Evolutionary conservation across 2,329 filamentous ascomycete genomes (phyloP), one percentile per base, ranked within the genome.

Genomic region (Alternaria sp.): DNA sequence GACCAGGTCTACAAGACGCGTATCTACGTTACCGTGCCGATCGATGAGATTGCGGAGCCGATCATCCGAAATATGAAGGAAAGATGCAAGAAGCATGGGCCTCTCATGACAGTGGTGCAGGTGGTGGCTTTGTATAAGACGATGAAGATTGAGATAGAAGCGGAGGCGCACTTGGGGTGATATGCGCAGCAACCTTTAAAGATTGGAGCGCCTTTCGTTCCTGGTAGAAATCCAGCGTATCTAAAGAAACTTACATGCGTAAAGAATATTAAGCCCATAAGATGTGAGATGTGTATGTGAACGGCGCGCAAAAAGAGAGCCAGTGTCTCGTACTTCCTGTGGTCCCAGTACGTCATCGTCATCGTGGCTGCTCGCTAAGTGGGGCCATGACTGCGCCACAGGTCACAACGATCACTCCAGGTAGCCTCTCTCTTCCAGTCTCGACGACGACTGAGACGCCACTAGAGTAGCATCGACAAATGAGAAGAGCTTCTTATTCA

Each of bases 1-100:
- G 71, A 76, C 10, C 84, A 88, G 63, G 85, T 88, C 0, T 77
- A 75, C 59, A 75, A 72, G 26, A 46, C 68, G 5, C 61, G 71
- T 1, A 26, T 71, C 1, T 75, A 72, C 26, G 60, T 70, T n/a
- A 68, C 65, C 3, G 58, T 64, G 2, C 47, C 65, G 5, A 57
- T 72, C 15, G 64, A 66, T 2, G 61, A 71, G 6, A 53, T 63
- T 12, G 60, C 64, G n/a, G 68, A 63, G 41, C 44, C 47, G 6
- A 18, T 71, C 1, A 55, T 68, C 23, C 53, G 67, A 8, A 68
- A 72, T 15, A 25, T 74, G 61, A 70, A 68, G 45, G 67, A 56
- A 46, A 69, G 63, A n/a, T 74, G 72, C 49, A 69, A 70, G 53
- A 58, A 66, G 1, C 73, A 78, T 50, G 67, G 67, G 15, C 74